These are phyloP conservation scores for Metschnikowia proteae DNA, from an alignment of 805 yeast genomes.

Conservation along the genomic window DNA sequence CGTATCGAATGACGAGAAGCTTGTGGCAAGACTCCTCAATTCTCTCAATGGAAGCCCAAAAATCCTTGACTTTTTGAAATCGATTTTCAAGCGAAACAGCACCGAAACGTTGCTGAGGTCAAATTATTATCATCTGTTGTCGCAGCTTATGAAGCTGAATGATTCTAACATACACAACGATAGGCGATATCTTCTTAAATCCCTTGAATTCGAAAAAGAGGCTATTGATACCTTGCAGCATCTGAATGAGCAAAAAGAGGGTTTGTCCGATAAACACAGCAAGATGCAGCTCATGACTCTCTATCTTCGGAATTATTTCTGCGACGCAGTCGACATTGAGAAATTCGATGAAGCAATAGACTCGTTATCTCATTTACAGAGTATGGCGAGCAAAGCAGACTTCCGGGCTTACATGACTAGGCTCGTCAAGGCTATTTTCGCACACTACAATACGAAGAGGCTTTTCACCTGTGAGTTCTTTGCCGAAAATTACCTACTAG, in stretches of 20 bases:
- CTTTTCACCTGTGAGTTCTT: slow-evolving; percentile 24
- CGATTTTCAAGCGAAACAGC: slow-evolving; percentile 16
- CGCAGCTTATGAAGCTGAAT: slow-evolving; percentile 15
- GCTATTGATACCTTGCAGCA: slow-evolving; percentile 23
- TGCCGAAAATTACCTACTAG: slow-evolving; percentile 24
- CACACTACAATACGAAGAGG: slow-evolving; percentile 19
- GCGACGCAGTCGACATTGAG: slow-evolving; percentile 12
- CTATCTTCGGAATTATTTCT: slow-evolving; percentile 11
- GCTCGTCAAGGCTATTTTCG: slow-evolving; percentile 26
- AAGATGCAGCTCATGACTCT: slow-evolving; percentile 4
- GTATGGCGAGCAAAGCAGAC: slow-evolving; percentile 7
- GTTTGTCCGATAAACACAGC: slow-evolving; percentile 1
- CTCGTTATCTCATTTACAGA: slow-evolving; percentile 8
- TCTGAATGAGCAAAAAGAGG: background rate
- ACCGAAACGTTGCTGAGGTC: slow-evolving; percentile 18
- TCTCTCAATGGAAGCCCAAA: slow-evolving; percentile 15
- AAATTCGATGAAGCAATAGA: slow-evolving; percentile 12
- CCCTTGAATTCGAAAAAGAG: slow-evolving; percentile 5
- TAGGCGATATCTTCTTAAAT: background rate
- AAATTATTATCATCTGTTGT: slow-evolving; percentile 30
- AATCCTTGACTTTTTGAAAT: slow-evolving; percentile 22
- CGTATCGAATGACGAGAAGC: slow-evolving; percentile 9
- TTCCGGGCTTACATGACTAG: slow-evolving; percentile 21
- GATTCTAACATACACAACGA: background rate
- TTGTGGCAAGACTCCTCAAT: slow-evolving; percentile 11